Conservation (phyloP, 2,329 filamentous ascomycete genomes). For the Penicillium brasilianum region DNA sequence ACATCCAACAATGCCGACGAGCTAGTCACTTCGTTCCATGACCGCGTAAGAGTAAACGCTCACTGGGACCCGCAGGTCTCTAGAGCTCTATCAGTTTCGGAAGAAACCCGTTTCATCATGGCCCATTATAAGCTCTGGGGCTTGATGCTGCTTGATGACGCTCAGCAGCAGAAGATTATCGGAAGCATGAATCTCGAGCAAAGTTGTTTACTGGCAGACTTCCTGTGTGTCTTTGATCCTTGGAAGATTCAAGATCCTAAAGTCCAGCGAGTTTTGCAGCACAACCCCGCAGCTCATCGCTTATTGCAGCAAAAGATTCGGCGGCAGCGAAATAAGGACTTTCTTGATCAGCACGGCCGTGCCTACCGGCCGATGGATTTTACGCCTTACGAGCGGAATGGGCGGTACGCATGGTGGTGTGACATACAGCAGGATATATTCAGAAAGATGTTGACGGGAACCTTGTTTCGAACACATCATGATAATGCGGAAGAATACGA, state of each 20-base stretch:
- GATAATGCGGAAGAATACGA: background rate
- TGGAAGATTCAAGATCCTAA: background rate
- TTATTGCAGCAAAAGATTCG: background rate
- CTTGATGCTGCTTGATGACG: background rate
- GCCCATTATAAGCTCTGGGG: constrained; percentile 3
- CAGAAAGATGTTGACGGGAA: background rate
- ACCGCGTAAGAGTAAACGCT: background rate
- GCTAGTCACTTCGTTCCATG: background rate
- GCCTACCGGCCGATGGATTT: background rate
- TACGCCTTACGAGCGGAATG: background rate
- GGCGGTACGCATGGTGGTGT: constrained; percentile 4
- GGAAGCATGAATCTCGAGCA: background rate
- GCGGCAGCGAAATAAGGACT: background rate
- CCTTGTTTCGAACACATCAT: background rate
- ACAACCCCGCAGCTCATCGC: background rate
- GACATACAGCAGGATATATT: background rate
- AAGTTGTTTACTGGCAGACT: background rate
- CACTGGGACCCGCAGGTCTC: background rate
- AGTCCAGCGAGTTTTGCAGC: background rate
- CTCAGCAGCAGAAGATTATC: background rate
- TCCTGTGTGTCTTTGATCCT: background rate
- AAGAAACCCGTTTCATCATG: background rate
- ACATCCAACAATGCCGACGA: background rate
- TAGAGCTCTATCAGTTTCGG: background rate
- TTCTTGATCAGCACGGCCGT: background rate